These are phyloP conservation scores for Neofusicoccum cordaticola DNA, from an alignment of 2,329 filamentous ascomycete genomes.

Conservation along the genomic window DNA sequence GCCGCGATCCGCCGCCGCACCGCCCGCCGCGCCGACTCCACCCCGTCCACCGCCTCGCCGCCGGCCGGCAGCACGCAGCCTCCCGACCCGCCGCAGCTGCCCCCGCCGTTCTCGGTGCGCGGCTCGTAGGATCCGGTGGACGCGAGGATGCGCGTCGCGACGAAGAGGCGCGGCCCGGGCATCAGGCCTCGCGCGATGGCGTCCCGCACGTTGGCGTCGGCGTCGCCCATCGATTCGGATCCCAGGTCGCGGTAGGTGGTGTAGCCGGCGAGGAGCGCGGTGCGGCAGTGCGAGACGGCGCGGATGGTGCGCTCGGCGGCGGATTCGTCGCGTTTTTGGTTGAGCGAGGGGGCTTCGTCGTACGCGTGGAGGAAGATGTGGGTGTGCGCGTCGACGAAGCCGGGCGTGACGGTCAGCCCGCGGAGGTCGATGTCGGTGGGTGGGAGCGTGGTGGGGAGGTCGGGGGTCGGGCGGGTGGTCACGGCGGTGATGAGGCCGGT, in stretches of 20 bases:
- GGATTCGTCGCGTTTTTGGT: constrained; percentile 59
- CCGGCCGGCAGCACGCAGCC: constrained; percentile 33
- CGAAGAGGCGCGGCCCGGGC: constrained; percentile 56
- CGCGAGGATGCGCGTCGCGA: constrained; percentile 53
- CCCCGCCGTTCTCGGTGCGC: constrained; percentile 44
- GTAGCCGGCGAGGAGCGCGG: constrained; percentile 56
- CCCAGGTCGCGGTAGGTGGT: constrained; percentile 59
- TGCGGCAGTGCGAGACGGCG: constrained; percentile 52
- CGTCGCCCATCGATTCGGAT: constrained; percentile 51
- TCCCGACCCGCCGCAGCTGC: constrained; percentile 21
- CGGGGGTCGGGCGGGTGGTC: constrained; percentile 25
- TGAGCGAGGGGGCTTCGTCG: constrained; percentile 39
- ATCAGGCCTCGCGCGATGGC: constrained; percentile 54
- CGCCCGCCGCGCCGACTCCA: constrained; percentile 36
- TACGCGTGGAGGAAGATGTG: constrained; percentile 53
- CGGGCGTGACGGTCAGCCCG: constrained; percentile 51
- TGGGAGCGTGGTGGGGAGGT: constrained; percentile 24
- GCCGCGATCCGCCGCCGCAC: constrained; percentile 31
- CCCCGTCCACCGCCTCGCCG: constrained; percentile 49
- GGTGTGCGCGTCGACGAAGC: constrained; percentile 56
- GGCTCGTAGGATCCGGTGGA: constrained; percentile 51
- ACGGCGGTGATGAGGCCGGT: constrained; percentile 44
- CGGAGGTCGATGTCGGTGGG: constrained; percentile 54
- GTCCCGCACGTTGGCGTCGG: constrained; percentile 53
- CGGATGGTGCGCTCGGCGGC: constrained; percentile 57